phyloP scores from a whole-genome alignment of 1,284 basidiomycete genomes.

The Ceratobasidium sp. region DNA sequence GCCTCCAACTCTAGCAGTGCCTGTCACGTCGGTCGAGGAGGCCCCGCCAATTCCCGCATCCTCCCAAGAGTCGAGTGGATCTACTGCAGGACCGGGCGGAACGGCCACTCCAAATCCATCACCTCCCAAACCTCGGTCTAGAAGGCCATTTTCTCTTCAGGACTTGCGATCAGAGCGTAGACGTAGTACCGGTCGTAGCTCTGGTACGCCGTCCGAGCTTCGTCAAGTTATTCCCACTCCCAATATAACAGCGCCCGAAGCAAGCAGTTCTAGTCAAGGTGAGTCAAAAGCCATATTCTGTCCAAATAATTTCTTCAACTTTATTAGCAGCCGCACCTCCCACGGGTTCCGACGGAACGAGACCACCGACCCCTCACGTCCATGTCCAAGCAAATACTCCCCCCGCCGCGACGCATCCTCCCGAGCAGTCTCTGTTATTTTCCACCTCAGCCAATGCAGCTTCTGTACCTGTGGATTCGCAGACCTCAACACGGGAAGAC shows the following conservation, averaged over 20 bases:
- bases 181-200: neutral
- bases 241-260: neutral
- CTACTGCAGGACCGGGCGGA: neutral
- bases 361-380: no score
- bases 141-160: neutral
- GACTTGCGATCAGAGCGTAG: slow-evolving; percentile 13
- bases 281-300: no score
- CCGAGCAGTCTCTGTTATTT: no score
- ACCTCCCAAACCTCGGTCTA: slow-evolving; percentile 7
- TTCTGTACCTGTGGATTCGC: neutral
- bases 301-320: no score
- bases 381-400: neutral
- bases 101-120: neutral
- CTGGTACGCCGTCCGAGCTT: neutral
- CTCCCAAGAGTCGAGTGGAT: neutral
- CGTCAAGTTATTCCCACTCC: neutral
- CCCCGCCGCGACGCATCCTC: neutral
- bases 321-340: no score
- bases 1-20: neutral
- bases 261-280: neutral
- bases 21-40: neutral
- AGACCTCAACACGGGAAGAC: neutral
- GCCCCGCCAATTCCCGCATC: neutral
- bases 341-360: no score
- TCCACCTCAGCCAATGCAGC: neutral